Evolutionary conservation across 495 filamentous ascomycete genomes (phyloP), one percentile per base, ranked within the genome.

Genomic region (Clohesyomyces aquaticus): DNA sequence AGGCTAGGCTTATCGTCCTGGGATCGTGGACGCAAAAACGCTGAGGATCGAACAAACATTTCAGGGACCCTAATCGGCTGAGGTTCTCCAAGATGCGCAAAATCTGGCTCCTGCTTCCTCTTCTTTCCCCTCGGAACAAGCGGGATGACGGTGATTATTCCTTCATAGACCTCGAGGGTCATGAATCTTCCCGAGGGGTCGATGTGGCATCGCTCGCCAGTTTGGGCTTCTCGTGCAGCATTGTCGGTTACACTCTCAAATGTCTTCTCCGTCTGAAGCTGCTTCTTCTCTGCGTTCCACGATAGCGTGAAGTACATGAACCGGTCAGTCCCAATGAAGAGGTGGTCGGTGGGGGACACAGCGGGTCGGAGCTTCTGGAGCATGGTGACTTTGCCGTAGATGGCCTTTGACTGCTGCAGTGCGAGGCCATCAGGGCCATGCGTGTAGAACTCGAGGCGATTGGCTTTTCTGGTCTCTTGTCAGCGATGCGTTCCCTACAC

Each of bases 301-400:
- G 80, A 84, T 16, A 96, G 75, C 4, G 91, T 94, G 72, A 96
- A 96, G 76, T 96, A 97, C 60, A 88, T 86, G 68, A 87, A 90
- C 55, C 90, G 86, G 71, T 96, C 88, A 11, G 94, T 97, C 29
- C 90, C 93, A 63, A 99, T 82, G 72, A 99, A 96, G 66, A 99
- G 84, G 67, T 98, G 85, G 66, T 97, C 92, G 9, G 87, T 93
- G 4, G 78, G 71, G 18, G 89, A 83, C 68, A 88, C 81, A 19
- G 82, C 81, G 12, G 93, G 94, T 0, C 84, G 85, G 19, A 99
- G 79, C 66, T 87, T 89, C 59, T 91, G 85, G 42, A 99, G 84
- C 77, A 96, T 91, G 0, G 88, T 86, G 55, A 98, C 85, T 67
- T 85, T 87, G 68, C 93, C 95, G 71, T 91, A 93, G 53, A 99